These are phyloP conservation scores for Tremellales sp. DNA, from an alignment of 1,284 basidiomycete species.

Conservation along the genomic window DNA sequence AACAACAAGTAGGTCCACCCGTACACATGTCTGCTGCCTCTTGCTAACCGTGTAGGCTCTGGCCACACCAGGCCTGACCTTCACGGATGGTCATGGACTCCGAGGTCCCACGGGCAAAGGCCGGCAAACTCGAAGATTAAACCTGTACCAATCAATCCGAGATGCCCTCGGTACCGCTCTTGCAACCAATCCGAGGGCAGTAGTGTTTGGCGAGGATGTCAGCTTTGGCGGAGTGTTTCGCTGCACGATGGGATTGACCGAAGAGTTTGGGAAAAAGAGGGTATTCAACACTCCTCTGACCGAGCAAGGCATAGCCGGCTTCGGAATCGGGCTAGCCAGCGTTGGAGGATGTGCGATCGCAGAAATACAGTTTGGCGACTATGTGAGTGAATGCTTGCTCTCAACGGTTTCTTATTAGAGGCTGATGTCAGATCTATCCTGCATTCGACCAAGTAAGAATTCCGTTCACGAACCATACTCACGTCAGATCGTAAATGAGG, in stretches of 20 bases:
- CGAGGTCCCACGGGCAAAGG: slow-evolving; percentile 58
- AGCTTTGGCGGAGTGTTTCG: slow-evolving; percentile 74
- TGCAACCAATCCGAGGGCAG: slow-evolving; percentile 76
- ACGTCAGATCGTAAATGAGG: slow-evolving; percentile 83
- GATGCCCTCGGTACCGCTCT: slow-evolving; percentile 81
- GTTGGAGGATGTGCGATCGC: slow-evolving; percentile 95
- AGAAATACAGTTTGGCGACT: slow-evolving; percentile 67
- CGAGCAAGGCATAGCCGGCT: slow-evolving; percentile 92
- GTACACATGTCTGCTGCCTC: neutral
- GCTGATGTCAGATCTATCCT: slow-evolving; percentile 64
- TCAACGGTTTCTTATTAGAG: neutral
- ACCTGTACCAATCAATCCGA: slow-evolving; percentile 81
- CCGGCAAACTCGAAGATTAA: slow-evolving; percentile 83
- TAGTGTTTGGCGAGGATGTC: slow-evolving; percentile 91
- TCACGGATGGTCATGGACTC: slow-evolving; percentile 61
- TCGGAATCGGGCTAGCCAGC: slow-evolving; percentile 83
- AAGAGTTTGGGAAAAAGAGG: slow-evolving; percentile 85
- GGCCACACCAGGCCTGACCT: slow-evolving; percentile 65
- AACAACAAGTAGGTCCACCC: slow-evolving; percentile 23
- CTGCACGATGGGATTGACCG: slow-evolving; percentile 70
- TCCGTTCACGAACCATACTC: neutral
- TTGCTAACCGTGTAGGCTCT: slow-evolving; percentile 53
- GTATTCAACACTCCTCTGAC: slow-evolving; percentile 95
- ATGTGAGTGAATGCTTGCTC: slow-evolving; percentile 19
- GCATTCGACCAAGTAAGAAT: slow-evolving; percentile 82